Evolutionary conservation across 139 green algal genomes (phyloP), one percentile per base, ranked within the genome.

Genomic region (Closterium sp.): DNA sequence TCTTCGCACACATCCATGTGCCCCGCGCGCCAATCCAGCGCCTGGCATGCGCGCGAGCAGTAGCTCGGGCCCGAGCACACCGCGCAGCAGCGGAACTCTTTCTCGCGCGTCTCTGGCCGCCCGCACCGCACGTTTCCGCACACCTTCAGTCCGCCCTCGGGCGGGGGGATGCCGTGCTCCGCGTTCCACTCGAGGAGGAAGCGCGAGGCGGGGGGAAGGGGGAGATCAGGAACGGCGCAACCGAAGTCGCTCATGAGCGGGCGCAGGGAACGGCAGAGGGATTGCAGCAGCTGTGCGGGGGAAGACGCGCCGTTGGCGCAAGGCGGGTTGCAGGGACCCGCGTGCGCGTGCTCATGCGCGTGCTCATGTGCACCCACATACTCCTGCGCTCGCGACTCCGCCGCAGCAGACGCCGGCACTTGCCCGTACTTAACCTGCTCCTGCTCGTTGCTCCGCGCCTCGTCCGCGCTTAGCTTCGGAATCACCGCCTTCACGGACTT

Each of bases 1-100:
- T 79, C 62, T 6, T 91, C 2, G 73, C 89, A 88, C 17, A 38
- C 31, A 38, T 31, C 22, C 86, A 85, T 92, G 86, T 93, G 89
- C 27, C 89, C 62, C 22, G 89, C 34, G 19, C 88, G 73, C 92
- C 89, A 94, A 32, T 92, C 89, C n/a, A 93, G 90, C 73, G 89
- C 45, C 89, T 94, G 89, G 90, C 90, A 92, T 6, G 42, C 29
- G 28, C 90, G 90, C 30, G 91, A 93, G 87, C 91, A 93, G 91
- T 93, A 93, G 85, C 86, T 90, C 28, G 30, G 27, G 0, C 73
- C 29, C 7, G 73, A 88, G 70, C 89, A 92, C 24, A 42, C 84
- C 34, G 86, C 70, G 92, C 90, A 94, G 24, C 87, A 84, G 24
- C 92, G 86, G 73, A 94, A 94, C 89, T 94, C 92, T 27, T 92